Base-by-base conservation (phyloP, 495 filamentous ascomycete genomes). In the Podospora pseudopauciseta region DNA sequence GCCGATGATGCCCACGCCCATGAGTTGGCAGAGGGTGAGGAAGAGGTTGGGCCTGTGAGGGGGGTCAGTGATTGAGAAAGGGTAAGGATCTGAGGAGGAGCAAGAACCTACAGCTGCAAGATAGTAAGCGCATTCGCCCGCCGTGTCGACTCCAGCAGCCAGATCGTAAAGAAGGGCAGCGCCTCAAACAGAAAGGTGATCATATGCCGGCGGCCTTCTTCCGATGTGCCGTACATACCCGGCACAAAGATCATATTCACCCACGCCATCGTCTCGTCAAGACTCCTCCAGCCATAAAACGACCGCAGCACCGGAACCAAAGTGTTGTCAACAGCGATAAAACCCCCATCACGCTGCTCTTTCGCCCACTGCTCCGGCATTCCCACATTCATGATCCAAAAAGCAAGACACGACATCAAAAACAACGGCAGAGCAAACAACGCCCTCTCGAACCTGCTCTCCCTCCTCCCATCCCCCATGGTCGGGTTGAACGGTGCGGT, bases 161-260 rank as follows among this genome's bases (percentile, higher is more conserved):
- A 75, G 27, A 75, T 68, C 4, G 55, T 64, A 1, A 72, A 23
- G 7, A 75, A 27, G 3, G 70, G 39, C 64, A 60, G 54, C 18
- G 62, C 66, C 34, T 75, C 74, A 11, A 67, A 59, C 3, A 75
- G 60, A 56, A 75, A 75, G 2, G 70, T 68, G 18, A 70, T 53
- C 59, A 67, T 44, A 4, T 75, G 74, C 6, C 39, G 66, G 20
- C 69, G 61, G 0, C 66, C 58, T 23, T 30, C 54, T 4, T 65
- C 4, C 30, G 71, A 67, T 20, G 61, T 54, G 9, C 67, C 65
- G 58, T 74, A 75, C 23, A 75, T 32, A 19, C 61, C 15, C 9
- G 70, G 68, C 39, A 70, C 61, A 66, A 75, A 75, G 65, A 72
- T 74, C 56, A 66, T 62, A 63, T 74, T 74, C 60, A 70, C 44